Base-by-base conservation (phyloP, 495 filamentous ascomycete species). In the Terfezia claveryi region DNA sequence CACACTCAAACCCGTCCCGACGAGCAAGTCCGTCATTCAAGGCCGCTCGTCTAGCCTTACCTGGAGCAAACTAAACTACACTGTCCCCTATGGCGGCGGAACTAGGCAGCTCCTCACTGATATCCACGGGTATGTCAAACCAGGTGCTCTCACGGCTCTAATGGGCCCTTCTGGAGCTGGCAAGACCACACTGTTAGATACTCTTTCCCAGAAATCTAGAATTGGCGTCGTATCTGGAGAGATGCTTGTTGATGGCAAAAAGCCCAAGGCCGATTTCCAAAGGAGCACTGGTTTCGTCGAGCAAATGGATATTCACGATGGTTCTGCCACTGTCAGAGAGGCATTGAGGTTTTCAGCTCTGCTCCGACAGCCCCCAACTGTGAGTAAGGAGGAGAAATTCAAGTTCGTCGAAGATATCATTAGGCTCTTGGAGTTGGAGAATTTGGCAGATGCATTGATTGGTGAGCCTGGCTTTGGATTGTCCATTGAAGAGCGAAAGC, bases 71-170 rank as follows among this genome's bases (percentile, higher is more conserved):
- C 65, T 81, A 27, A 67, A 62, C 11, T 83, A 83, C 59, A 71
- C 68, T 1, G 71, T 76, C 36, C 70, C 70, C 46, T 68, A 68
- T 16, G 57, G 54, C 8, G 78, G 77, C 53, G 80, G 77, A 36
- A n/a, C 16, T 32, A 70, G 73, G 20, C 74, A 81, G 58, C 71
- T 92, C 10, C 73, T 92, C 38, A 80, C 88, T 61, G 70, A 73
- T 10, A 74, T 91, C 52, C 76, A 74, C 51, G 85, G 85, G 2
- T 89, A 79, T 63, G 84, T 79, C 17, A 88, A 85, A 66, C 85
- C 86, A 0, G 85, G 86, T 16, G 68, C 81, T 16, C 77, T 92
- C 74, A 80, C 83, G 49, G 85, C 85, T 6, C 67, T 89, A 23
- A 85, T 92, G 76, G 77, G 77, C 17, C 73, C 73, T 36, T 76